Evolutionary conservation across 2,329 filamentous ascomycete species (phyloP).

Genomic region (Fusarium fracticaudum): DNA sequence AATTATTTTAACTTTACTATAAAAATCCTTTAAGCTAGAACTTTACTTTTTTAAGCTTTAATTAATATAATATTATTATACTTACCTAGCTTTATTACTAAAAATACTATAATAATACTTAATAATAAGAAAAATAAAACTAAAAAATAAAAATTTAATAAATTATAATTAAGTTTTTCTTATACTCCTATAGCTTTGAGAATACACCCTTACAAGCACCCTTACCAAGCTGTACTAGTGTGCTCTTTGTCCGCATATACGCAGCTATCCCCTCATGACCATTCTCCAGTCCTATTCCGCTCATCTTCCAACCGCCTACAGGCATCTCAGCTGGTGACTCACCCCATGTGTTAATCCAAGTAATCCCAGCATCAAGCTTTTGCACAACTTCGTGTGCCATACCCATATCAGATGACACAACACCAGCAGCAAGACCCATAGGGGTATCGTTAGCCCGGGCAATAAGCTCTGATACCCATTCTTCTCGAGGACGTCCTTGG

Average conservation of each 20-base stretch:
- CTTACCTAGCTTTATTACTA: too few relatives aligned
- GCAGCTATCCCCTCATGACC: slow-evolving; percentile 80
- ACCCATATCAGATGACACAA: slow-evolving; percentile 81
- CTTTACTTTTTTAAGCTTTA: too few relatives aligned
- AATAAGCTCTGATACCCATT: slow-evolving; percentile 73
- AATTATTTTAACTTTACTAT: too few relatives aligned
- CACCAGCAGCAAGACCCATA: slow-evolving; percentile 83
- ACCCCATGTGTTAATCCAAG: slow-evolving; percentile 95
- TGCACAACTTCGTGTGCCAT: slow-evolving; percentile 76
- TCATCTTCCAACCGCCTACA: slow-evolving; percentile 92
- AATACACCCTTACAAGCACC: slow-evolving; percentile 74
- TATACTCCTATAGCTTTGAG: slow-evolving; percentile 65
- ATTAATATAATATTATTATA: too few relatives aligned
- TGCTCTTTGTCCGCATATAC: slow-evolving; percentile 90
- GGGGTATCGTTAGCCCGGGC: slow-evolving; percentile 78
- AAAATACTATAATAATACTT: too few relatives aligned
- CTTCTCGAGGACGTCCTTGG: slow-evolving; percentile 37
- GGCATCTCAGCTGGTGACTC: slow-evolving; percentile 92
- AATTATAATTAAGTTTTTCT: background rate
- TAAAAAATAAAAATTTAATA: too few relatives aligned
- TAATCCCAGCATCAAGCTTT: slow-evolving; percentile 83
- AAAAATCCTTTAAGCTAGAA: too few relatives aligned
- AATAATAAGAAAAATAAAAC: too few relatives aligned
- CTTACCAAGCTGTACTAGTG: slow-evolving; percentile 79
- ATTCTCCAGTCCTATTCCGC: slow-evolving; percentile 88